Conservation (phyloP, 495 filamentous ascomycete genomes). For the Penicillium bialowiezense region DNA sequence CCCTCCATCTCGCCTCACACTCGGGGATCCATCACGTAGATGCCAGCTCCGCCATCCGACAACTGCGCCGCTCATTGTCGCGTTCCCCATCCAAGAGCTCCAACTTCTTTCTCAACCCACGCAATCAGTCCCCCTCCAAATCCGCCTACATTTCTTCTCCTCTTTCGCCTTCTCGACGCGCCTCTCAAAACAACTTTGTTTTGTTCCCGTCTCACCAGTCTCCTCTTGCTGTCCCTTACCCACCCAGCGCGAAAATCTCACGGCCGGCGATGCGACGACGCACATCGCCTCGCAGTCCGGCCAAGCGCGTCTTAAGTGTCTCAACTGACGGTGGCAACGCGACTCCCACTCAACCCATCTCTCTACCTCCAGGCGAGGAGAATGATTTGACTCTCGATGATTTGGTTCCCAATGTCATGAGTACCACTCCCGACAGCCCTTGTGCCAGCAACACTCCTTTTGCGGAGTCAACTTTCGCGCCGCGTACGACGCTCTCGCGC, state of each 20-base stretch:
- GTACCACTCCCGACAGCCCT: conserved; percentile 38
- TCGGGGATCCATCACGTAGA: conserved; percentile 78
- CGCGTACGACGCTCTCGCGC: conserved; percentile 42
- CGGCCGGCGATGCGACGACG: conserved; percentile 51
- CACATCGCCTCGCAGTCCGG: conserved; percentile 70
- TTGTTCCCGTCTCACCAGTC: conserved; percentile 49
- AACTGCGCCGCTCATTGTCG: conserved; percentile 79
- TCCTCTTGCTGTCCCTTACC: conserved; percentile 52
- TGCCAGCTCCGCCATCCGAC: conserved; percentile 69
- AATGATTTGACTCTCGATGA: conserved; percentile 41
- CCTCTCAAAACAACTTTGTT: conserved; percentile 44
- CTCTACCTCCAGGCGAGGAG: conserved; percentile 50
- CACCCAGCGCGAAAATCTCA: conserved; percentile 47
- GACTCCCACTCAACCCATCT: conserved; percentile 39
- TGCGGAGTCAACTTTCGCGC: conserved; percentile 44
- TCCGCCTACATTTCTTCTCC: conserved; percentile 48
- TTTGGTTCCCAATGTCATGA: conserved; percentile 13
- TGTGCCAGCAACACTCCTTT: conserved; percentile 40
- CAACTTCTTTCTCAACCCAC: conserved; percentile 61
- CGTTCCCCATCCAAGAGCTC: conserved; percentile 79
- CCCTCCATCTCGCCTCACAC: conserved; percentile 74
- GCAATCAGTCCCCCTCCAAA: conserved; percentile 53
- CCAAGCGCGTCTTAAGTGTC: conserved; percentile 69
- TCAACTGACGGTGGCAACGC: conserved; percentile 70
- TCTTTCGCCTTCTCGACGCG: conserved; percentile 48